Base-by-base conservation (phyloP, 2,329 filamentous ascomycete genomes). In the Dothistroma pini region DNA sequence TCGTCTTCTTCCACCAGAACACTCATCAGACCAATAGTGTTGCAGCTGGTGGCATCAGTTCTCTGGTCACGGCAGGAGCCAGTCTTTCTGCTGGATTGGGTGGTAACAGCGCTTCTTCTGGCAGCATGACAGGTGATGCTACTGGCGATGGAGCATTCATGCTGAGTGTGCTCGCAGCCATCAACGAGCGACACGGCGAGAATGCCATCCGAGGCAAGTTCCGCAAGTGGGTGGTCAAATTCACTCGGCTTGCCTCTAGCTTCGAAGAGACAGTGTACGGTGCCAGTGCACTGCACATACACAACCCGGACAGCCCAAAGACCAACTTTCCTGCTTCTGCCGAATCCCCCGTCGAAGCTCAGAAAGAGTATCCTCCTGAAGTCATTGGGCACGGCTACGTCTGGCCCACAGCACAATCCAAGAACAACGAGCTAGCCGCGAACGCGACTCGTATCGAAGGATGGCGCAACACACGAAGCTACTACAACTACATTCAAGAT, bases 251-350 rank as follows among this genome's bases (percentile, higher is more conserved):
- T 53, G 88, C 95, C 1, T 91, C 95, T 1, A 91, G 93, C 12
- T 97, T 97, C 67, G 95, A 99, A 74, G 95, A 99, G 77, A 89
- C 86, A 38, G 95, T 99, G 4, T 99, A 96, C 71, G 96, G 95
- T 31, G 91, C 91, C 12, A 96, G 90, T 61, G 91, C 93, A 35
- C 81, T 99, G 35, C 91, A 93, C 71, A 91, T 96, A 61, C 77
- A 80, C 47, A 47, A 67, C 47, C 65, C 58, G 10, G 84, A 84
- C 12, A 65, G 59, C 47, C 59, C 62, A 4, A 59, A 65, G 49
- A 58, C 58, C 21, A 52, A 53, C 47, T 59, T 59, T 22, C 56
- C 57, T 14, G 57, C 57, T 12, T 55, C 59, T n/a, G 60, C 59
- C 25, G 59, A 56, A 25, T 65, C 66, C 2, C 63, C 65, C 10